These are phyloP conservation scores for Brachypodium distachyon DNA, from an alignment of 202 grass and related monocot genomes.

Conservation along the genomic window DNA sequence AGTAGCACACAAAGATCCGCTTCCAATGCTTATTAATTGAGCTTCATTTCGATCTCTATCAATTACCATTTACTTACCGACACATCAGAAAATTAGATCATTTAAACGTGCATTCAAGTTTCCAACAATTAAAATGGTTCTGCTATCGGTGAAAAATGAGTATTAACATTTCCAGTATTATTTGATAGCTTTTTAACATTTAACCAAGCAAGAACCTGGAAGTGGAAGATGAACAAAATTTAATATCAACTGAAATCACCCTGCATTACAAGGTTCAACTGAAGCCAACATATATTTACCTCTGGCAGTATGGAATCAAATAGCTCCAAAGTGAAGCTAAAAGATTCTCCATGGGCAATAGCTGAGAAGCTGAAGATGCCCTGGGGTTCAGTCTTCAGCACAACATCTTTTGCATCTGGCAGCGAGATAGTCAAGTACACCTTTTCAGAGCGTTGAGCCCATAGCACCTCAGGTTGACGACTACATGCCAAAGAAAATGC, in stretches of 20 bases:
- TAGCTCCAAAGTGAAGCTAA: constrained; percentile 74
- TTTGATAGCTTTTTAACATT: background rate
- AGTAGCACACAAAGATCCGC: background rate
- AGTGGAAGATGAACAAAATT: background rate
- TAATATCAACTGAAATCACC: background rate
- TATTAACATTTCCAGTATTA: background rate
- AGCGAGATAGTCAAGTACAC: constrained; percentile 85
- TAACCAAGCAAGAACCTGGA: background rate
- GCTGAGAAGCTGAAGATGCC: constrained; percentile 71
- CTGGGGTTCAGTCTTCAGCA: constrained; percentile 52
- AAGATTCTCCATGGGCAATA: constrained; percentile 47
- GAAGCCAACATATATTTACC: constrained; percentile 34
- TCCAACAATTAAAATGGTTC: background rate
- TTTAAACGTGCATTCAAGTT: background rate
- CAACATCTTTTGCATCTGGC: constrained; percentile 80
- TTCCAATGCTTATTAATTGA: background rate
- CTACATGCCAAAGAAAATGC: constrained; percentile 34
- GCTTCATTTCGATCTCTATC: background rate
- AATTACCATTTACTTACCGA: background rate
- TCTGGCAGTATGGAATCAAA: constrained; percentile 64
- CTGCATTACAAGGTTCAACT: background rate
- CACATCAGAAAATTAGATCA: background rate
- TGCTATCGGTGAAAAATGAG: background rate
- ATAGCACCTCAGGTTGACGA: constrained; percentile 89
- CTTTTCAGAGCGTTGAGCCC: constrained; percentile 85